Evolutionary conservation across 257 asterid species (phyloP), one percentile per base, ranked within the genome.

Genomic region (Mitragyna speciosa): DNA sequence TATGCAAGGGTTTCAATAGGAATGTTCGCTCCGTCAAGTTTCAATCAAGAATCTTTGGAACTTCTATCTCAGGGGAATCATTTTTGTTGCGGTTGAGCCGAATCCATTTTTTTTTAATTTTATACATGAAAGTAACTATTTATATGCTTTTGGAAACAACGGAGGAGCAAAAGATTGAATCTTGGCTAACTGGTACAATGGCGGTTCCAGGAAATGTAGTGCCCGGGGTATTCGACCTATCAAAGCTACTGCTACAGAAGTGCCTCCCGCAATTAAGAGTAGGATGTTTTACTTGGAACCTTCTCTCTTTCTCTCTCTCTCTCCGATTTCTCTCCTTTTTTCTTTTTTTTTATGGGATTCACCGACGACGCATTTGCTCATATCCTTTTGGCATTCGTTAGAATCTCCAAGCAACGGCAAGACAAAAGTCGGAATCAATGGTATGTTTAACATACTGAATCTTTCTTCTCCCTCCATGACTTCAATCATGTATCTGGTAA

Each of bases 361-460:
- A 61, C 49, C 64, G 47, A 73, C 69, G 56, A 47, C 72, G 86
- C 81, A 87, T 80, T 68, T 72, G 75, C 80, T 81, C 12, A 30
- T 45, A 31, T 72, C 64, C 68, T 64, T 75, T 63, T 77, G 74
- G 64, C 71, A 17, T 76, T 72, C 74, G 56, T 72, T 87, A 95
- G 99, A 89, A 89, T 87, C 98, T 73, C 80, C 78, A 45, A 88
- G 89, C 79, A 75, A 89, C 67, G 91, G 87, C 80, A 95, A 86
- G 73, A 93, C 95, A 51, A 95, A 78, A 88, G 81, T 93, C 69
- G 99, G 99, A 78, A 95, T 95, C 85, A 95, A 95, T 59, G 99
- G 99, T 95, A 89, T 70, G 94, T 58, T 81, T 66, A 10, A 63
- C 36, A 6, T 16, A 26, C 12, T 63, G 68, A 36, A 28, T 63